Percentiles rank a stretch among this genome's conserved stretches.
Evolutionary conservation across 1,284 basidiomycete species (phyloP).

Genomic region (Kwoniella shivajii): DNA sequence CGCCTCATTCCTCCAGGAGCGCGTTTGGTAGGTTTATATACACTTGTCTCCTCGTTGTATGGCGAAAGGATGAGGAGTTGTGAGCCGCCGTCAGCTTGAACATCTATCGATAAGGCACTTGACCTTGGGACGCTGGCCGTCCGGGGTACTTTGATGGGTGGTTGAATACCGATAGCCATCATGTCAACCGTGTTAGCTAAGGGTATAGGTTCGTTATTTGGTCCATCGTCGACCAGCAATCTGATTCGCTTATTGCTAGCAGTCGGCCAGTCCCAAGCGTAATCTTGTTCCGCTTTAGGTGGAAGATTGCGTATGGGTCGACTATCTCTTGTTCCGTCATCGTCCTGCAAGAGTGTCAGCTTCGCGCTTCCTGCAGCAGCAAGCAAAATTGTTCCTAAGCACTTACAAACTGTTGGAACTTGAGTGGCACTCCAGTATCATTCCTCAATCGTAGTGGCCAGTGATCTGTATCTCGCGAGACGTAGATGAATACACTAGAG

Average conservation of each 20-base stretch:
- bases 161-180: constrained; percentile 91
- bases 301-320: constrained; percentile 29
- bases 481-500: constrained; percentile 83
- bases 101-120: constrained; percentile 81
- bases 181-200: constrained; percentile 80
- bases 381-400: neutral
- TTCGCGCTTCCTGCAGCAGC: constrained; percentile 6
- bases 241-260: constrained; percentile 78
- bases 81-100: constrained; percentile 83
- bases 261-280: constrained; percentile 95
- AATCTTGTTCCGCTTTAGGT: constrained; percentile 53
- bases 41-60: constrained; percentile 81
- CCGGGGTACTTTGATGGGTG: constrained; percentile 77
- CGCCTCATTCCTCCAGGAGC: constrained; percentile 46
- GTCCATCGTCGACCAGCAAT: constrained; percentile 62
- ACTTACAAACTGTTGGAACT: constrained; percentile 74
- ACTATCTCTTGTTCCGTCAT: constrained; percentile 55
- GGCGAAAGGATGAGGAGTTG: constrained; percentile 86
- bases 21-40: constrained; percentile 79
- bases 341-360: constrained; percentile 22
- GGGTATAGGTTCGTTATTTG: constrained; percentile 41
- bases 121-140: constrained; percentile 53
- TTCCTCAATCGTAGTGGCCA: constrained; percentile 96
- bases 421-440: constrained; percentile 72
- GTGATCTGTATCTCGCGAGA: constrained; percentile 66